A percentile compares a stretch with the other conserved stretches of the same genome.
phyloP scores from a whole-genome alignment of 2,329 filamentous ascomycete species.

The Raffaelea arxii region DNA sequence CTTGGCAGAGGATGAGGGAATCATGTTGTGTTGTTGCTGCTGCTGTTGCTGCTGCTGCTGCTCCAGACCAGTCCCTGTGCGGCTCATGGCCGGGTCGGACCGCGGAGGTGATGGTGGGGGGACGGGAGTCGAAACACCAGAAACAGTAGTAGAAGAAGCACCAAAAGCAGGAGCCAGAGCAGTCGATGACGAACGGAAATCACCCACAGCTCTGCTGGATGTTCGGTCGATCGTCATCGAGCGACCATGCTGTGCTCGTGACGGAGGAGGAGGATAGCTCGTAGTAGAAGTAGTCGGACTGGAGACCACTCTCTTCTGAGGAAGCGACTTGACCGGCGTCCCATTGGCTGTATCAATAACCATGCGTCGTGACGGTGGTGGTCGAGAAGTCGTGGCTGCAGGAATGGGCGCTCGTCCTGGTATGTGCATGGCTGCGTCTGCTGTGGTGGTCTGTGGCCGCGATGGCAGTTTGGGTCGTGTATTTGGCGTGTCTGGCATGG shows the following conservation, averaged over 20 bases:
- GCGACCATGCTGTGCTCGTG: conserved; percentile 31
- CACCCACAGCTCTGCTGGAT: conserved; percentile 25
- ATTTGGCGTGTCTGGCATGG: too few relatives aligned
- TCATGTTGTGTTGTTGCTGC: neutral
- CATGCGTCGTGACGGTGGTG: conserved; percentile 14
- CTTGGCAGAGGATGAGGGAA: neutral
- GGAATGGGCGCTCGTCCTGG: too few relatives aligned
- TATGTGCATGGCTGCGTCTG: neutral
- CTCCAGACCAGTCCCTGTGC: neutral
- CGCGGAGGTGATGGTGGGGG: neutral
- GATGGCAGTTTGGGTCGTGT: conserved; percentile 40
- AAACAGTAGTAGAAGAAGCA: neutral
- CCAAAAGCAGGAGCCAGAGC: neutral
- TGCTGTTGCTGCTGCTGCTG: neutral
- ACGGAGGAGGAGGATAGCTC: conserved; percentile 28
- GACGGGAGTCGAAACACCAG: neutral
- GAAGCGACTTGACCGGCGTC: neutral
- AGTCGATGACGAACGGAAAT: conserved; percentile 23
- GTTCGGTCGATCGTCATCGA: conserved; percentile 40
- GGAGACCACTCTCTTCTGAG: conserved; percentile 32
- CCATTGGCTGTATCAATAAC: neutral
- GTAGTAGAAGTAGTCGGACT: conserved; percentile 36
- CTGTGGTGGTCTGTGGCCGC: conserved; percentile 31
- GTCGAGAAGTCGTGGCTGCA: conserved; percentile 5
- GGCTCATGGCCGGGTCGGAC: neutral